Evolutionary conservation across 2,329 filamentous ascomycete species (phyloP).

Genomic region (Neofusicoccum cordaticola): DNA sequence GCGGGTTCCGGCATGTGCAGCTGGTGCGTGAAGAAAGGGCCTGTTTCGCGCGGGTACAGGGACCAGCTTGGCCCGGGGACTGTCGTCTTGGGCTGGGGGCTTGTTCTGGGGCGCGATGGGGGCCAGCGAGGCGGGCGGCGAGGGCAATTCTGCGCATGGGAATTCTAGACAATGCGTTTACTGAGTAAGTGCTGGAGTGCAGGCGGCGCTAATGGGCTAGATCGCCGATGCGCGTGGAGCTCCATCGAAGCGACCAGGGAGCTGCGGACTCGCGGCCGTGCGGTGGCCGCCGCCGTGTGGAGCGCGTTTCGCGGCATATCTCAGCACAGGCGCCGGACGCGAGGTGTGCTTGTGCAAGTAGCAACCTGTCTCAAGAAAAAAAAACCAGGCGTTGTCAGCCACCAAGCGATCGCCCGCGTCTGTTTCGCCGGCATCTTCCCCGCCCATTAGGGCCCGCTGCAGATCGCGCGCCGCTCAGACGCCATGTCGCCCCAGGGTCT

Average conservation of each 20-base stretch:
- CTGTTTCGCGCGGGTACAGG: neutral
- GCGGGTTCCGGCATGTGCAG: neutral
- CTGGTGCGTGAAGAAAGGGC: neutral
- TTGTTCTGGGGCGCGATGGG: neutral
- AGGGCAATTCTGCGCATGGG: slow-evolving; percentile 4
- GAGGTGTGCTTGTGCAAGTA: neutral
- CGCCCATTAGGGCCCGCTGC: neutral
- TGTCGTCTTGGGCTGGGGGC: neutral
- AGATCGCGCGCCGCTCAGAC: neutral
- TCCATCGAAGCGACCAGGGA: neutral
- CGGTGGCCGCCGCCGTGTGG: neutral
- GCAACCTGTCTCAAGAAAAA: neutral
- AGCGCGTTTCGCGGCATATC: neutral
- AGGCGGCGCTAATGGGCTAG: neutral
- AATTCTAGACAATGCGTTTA: slow-evolving; percentile 3
- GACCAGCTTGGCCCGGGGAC: neutral
- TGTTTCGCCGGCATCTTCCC: neutral
- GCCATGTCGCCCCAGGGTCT: neutral
- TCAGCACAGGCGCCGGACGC: neutral
- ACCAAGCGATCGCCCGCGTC: neutral
- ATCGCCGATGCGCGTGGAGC: slow-evolving; percentile 13
- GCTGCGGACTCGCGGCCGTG: neutral
- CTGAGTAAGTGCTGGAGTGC: slow-evolving; percentile 3
- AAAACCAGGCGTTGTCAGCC: neutral
- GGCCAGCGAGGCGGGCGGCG: neutral